phyloP scores from a whole-genome alignment of 257 asterid species.

The Solanum acaule region DNA sequence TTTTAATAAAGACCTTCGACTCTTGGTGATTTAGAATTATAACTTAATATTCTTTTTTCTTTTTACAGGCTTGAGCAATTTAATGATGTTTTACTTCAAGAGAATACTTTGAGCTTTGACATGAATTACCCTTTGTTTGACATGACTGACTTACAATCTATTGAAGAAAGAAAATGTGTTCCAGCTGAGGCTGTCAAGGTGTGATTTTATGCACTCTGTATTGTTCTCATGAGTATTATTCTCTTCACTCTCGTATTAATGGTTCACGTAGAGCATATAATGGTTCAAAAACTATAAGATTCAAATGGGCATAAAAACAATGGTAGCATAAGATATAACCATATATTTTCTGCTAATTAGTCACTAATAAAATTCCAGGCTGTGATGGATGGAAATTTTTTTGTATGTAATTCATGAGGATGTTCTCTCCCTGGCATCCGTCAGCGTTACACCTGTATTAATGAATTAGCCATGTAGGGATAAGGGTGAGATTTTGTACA shows the following conservation, averaged over 20 bases:
- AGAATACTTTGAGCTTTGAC: slow-evolving; percentile 41
- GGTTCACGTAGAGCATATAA: background rate
- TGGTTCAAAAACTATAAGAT: background rate
- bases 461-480: background rate
- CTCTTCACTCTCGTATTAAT: background rate
- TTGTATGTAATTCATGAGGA: background rate
- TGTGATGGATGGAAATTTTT: background rate
- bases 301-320: background rate
- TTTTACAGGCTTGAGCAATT: slow-evolving; percentile 82
- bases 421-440: background rate
- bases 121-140: slow-evolving; percentile 56
- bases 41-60: background rate
- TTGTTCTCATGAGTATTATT: background rate
- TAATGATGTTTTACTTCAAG: slow-evolving; percentile 75
- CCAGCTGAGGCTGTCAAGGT: slow-evolving; percentile 58
- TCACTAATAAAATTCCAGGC: background rate
- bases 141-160: slow-evolving; percentile 34
- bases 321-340: background rate
- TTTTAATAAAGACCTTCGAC: background rate
- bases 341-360: background rate
- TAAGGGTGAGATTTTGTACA: background rate
- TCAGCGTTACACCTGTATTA: background rate
- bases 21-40: background rate
- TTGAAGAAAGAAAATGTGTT: slow-evolving; percentile 40
- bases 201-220: background rate